Base-by-base conservation (phyloP, 2,329 filamentous ascomycete genomes). In the Trichoderma cornu-damae region DNA sequence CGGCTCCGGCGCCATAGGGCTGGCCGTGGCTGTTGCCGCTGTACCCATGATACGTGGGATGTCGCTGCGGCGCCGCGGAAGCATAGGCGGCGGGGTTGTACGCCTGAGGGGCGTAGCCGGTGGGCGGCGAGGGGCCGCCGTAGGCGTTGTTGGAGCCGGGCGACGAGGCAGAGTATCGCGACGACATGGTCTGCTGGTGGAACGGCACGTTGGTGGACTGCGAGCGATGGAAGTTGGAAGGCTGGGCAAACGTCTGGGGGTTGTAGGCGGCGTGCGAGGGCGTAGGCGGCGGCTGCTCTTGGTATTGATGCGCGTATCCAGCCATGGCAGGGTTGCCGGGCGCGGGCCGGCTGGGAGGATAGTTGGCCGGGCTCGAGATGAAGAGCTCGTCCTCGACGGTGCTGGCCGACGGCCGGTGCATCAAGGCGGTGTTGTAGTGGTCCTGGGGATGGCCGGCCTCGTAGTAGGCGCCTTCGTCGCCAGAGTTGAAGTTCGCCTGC, bases 401-500 rank as follows among this genome's bases (percentile, higher is more conserved):
- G n/a, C 52, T 37, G 22, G 55, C 50, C 14, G 61, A 22, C 2
- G 60, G 43, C 12, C 59, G 54, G 59, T 62, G 61, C 44, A 26
- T 58, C 47, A 65, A 67, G 47, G 59, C 59, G 30, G 66, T 60
- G 26, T 62, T 60, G 54, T 62, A 63, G 12, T 28, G 46, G 35
- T 32, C 34, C 9, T 60, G 58, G n/a, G 43, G 22, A 22, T 50
- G 55, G 47, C 43, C 42, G 40, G 35, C 42, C n/a, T 52, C 54
- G 18, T 81, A 77, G 63, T 84, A 82, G 48, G 75, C 73, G 47
- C 78, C 76, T 69, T 93, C 88, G 70, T 94, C 89, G 62, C 87
- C 88, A 63, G 80, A 83, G 70, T 90, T 86, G 75, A 89, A 91
- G 75, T 87, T 93, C 48, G 83, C 80, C 62, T 83, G 64, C 26